Evolutionary conservation across 139 green algal genomes (phyloP).

Genomic region (Coelastrella sp.): DNA sequence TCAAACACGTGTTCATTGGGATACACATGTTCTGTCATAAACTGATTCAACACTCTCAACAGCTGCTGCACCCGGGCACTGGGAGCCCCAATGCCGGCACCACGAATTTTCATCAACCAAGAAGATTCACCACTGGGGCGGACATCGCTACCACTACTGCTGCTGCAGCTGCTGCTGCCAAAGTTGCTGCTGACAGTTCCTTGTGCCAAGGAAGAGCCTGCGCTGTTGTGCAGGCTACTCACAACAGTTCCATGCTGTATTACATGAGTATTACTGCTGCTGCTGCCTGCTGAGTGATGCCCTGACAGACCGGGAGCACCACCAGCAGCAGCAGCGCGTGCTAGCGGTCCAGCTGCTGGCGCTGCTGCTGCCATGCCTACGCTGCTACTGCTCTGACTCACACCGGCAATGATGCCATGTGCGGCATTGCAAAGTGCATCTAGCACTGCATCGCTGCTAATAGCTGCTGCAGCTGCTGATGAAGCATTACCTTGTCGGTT

Average conservation of each 20-base stretch:
- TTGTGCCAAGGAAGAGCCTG: too few species aligned
- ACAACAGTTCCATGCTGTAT: background rate
- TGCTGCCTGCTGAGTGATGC: background rate
- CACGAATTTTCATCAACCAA: background rate
- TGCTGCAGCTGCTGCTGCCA: constrained; percentile 14
- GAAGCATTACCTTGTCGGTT: constrained; percentile 89
- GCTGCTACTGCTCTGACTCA: constrained; percentile 7
- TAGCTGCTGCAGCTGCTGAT: constrained; percentile 66
- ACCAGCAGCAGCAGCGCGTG: constrained; percentile 1
- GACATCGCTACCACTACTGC: background rate
- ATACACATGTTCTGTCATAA: constrained; percentile 87
- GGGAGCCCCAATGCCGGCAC: constrained; percentile 32
- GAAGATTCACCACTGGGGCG: background rate
- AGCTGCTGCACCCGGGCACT: constrained; percentile 59
- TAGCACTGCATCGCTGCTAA: constrained; percentile 73
- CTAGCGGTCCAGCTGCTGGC: constrained; percentile 10
- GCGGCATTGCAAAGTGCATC: constrained; percentile 69
- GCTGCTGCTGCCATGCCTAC: background rate
- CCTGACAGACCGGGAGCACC: background rate
- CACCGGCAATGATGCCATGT: constrained; percentile 63
- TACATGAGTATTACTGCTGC: background rate
- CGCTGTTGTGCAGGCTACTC: background rate
- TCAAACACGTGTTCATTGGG: constrained; percentile 74
- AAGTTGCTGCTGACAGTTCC: background rate
- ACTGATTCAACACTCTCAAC: constrained; percentile 65